phyloP scores from a whole-genome alignment of 345 rosid genomes.

The Euphorbia tirucalli region DNA sequence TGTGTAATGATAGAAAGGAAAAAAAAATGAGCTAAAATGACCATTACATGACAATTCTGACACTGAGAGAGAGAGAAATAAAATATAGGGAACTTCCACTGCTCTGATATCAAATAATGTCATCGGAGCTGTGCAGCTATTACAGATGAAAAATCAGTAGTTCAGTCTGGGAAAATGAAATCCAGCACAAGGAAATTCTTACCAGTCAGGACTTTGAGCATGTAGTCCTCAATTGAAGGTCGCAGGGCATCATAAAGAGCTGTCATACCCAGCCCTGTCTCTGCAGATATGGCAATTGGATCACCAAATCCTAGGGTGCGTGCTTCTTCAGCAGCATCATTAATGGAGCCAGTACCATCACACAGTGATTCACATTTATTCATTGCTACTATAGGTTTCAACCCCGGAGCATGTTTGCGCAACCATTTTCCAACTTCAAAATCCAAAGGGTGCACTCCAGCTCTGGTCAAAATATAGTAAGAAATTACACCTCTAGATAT shows the following conservation, averaged over 20 bases:
- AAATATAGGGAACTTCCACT: too few species aligned
- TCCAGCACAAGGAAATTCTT: constrained; percentile 4
- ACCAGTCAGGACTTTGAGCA: constrained; percentile 57
- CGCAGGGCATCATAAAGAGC: constrained; percentile 71
- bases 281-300: constrained; percentile 88
- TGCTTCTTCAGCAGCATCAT: constrained; percentile 64
- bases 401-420: constrained; percentile 69
- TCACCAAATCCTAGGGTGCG: constrained; percentile 77
- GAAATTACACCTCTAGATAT: not conserved
- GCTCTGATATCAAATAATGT: too few species aligned
- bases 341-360: constrained; percentile 52
- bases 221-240: constrained; percentile 64
- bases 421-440: constrained; percentile 93
- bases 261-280: constrained; percentile 93
- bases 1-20: not conserved
- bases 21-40: not conserved
- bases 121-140: not conserved
- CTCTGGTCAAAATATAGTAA: constrained; percentile 36
- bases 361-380: constrained; percentile 82
- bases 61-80: not conserved
- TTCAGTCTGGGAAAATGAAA: not conserved
- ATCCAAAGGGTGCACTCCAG: constrained; percentile 92
- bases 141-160: not conserved
- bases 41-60: too few species aligned
- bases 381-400: constrained; percentile 72